Conservation (phyloP, 169 alveolate genomes). For the Sarcocystis neurona region DNA sequence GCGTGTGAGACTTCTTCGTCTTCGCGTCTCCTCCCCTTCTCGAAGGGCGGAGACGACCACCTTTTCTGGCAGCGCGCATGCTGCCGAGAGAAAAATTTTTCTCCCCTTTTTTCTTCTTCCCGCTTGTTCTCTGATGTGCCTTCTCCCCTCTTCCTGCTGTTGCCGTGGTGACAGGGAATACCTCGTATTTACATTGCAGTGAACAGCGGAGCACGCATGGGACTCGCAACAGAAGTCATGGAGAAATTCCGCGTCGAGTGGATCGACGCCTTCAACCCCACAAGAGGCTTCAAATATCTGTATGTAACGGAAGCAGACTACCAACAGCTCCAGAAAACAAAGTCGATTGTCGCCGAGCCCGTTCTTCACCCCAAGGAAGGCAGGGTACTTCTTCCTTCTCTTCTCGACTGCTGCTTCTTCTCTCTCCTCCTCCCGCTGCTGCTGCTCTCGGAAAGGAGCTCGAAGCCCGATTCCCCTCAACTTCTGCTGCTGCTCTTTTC, state of each 20-base stretch:
- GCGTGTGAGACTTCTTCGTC: too few relatives aligned
- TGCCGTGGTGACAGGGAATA: constrained; percentile 68
- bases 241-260: constrained; percentile 68
- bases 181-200: constrained; percentile 84
- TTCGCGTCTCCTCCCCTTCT: too few relatives aligned
- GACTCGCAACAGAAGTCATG: constrained; percentile 76
- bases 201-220: constrained; percentile 85
- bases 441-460: too few relatives aligned
- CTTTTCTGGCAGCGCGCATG: too few relatives aligned
- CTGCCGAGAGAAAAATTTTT: too few relatives aligned
- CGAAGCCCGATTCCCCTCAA: too few relatives aligned
- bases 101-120: too few relatives aligned
- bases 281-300: constrained; percentile 76
- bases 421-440: too few relatives aligned
- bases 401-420: too few relatives aligned
- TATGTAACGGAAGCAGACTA: constrained; percentile 78
- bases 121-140: too few relatives aligned
- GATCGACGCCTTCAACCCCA: constrained; percentile 74
- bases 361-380: constrained; percentile 72
- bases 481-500: too few relatives aligned
- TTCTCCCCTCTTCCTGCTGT: not conserved
- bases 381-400: constrained; percentile 56
- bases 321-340: constrained; percentile 62
- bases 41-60: too few relatives aligned
- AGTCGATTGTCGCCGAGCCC: constrained; percentile 72